A percentile compares a stretch with the other conserved stretches of the same genome.
Evolutionary conservation across 1,284 basidiomycete species (phyloP).

Genomic region (Meira miltonrushii): DNA sequence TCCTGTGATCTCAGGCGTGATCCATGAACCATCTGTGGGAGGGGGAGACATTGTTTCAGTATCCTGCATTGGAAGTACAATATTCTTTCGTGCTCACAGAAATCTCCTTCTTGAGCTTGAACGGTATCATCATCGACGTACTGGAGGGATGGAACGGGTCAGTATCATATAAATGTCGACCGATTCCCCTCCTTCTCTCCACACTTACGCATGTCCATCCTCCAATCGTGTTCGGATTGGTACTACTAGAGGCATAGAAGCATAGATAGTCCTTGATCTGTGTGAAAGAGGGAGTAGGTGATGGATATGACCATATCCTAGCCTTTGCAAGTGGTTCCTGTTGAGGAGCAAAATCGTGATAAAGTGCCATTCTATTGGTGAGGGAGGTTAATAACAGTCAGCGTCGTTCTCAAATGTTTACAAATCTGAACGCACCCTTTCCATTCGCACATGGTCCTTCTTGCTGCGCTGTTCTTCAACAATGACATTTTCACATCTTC

Average conservation of each 20-base stretch:
- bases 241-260: constrained; percentile 44
- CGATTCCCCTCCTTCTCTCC: background rate
- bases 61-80: too few relatives aligned
- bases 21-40: constrained; percentile 41
- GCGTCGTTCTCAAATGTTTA: too few relatives aligned
- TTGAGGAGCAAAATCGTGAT: constrained; percentile 33
- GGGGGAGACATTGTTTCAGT: background rate
- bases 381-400: background rate
- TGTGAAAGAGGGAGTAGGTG: constrained; percentile 32
- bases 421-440: constrained; percentile 36
- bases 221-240: constrained; percentile 28
- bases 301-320: constrained; percentile 45
- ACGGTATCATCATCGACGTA: constrained; percentile 45
- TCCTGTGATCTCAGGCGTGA: constrained; percentile 48
- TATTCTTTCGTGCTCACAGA: constrained; percentile 29
- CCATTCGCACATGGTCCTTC: constrained; percentile 49
- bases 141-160: constrained; percentile 7
- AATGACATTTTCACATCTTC: constrained; percentile 28
- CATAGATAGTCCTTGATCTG: constrained; percentile 44
- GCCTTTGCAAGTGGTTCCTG: constrained; percentile 24
- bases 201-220: constrained; percentile 37
- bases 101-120: constrained; percentile 42
- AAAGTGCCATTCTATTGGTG: constrained; percentile 20
- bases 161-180: background rate
- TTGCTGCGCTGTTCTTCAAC: constrained; percentile 30